phyloP scores from a whole-genome alignment of 148 eudicot species.

The Fagopyrum esculentum region DNA sequence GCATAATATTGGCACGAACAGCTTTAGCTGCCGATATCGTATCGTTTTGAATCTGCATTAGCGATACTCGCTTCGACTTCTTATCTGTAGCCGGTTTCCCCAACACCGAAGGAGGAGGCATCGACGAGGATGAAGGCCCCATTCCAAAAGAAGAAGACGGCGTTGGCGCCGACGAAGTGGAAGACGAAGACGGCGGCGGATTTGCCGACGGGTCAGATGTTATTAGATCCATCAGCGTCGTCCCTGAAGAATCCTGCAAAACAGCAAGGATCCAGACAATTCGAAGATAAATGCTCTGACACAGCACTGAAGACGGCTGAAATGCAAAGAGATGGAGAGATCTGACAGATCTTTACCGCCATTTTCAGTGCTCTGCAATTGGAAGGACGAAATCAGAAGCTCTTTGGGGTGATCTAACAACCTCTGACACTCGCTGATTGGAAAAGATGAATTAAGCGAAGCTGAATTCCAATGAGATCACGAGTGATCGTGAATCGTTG shows the following conservation, averaged over 20 bases:
- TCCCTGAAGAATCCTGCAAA: constrained; percentile 74
- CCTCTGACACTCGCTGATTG: neutral
- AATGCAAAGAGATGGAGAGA: constrained; percentile 8
- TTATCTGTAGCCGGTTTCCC: constrained; percentile 53
- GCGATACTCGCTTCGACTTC: constrained; percentile 56
- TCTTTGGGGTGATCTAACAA: constrained; percentile 5
- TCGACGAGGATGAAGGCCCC: constrained; percentile 22
- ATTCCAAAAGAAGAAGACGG: constrained; percentile 21
- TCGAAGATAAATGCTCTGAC: neutral
- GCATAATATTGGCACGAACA: constrained; percentile 73
- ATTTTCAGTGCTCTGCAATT: constrained; percentile 4
- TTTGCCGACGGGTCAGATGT: constrained; percentile 58
- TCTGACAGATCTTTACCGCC: constrained; percentile 5
- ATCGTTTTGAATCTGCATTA: constrained; percentile 91
- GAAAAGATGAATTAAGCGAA: neutral
- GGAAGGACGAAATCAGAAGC: constrained; percentile 8
- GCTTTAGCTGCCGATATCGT: constrained; percentile 96
- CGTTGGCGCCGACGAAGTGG: constrained; percentile 33
- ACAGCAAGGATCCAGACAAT: constrained; percentile 6
- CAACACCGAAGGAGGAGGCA: constrained; percentile 27
- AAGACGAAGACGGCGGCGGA: constrained; percentile 23
- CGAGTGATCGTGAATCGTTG: neutral
- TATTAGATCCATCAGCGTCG: constrained; percentile 91
- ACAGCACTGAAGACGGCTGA: neutral
- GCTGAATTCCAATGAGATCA: constrained; percentile 2